Conservation (phyloP, 2,329 filamentous ascomycete genomes). For the Aspergillus thermomutatus region DNA sequence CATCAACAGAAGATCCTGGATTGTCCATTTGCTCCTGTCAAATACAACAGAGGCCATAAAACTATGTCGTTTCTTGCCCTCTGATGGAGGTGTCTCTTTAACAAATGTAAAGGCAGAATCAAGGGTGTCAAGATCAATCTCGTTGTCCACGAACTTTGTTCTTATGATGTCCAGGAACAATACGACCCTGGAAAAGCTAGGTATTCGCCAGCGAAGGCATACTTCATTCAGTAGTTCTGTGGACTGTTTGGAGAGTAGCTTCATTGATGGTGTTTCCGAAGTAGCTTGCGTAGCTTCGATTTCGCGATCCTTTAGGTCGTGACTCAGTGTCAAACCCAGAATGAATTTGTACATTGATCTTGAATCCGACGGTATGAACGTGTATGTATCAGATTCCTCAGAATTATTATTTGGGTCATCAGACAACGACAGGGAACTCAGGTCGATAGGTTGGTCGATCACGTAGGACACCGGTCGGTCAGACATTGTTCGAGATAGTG, state of each 20-base stretch:
- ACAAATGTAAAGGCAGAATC: constrained; percentile 79
- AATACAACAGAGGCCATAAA: constrained; percentile 46
- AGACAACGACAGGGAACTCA: constrained; percentile 60
- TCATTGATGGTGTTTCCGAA: constrained; percentile 48
- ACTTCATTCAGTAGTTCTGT: constrained; percentile 81
- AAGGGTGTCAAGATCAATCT: constrained; percentile 75
- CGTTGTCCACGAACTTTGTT: constrained; percentile 80
- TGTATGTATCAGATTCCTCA: constrained; percentile 62
- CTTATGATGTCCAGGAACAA: constrained; percentile 79
- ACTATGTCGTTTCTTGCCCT: constrained; percentile 58
- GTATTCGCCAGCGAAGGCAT: constrained; percentile 83
- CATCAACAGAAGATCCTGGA: constrained; percentile 67
- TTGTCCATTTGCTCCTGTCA: constrained; percentile 65
- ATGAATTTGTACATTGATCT: constrained; percentile 80
- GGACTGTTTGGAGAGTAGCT: constrained; percentile 69
- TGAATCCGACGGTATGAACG: constrained; percentile 83
- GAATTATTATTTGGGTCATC: constrained; percentile 41
- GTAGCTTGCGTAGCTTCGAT: constrained; percentile 49
- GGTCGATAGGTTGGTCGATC: constrained; percentile 63
- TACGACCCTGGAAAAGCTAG: constrained; percentile 74
- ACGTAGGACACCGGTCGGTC: constrained; percentile 51
- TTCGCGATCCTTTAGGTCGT: constrained; percentile 57
- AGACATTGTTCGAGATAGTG: constrained; percentile 46
- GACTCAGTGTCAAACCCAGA: constrained; percentile 68
- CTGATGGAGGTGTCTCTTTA: constrained; percentile 67